A percentile compares a stretch with the other conserved stretches of the same genome.
phyloP scores from a whole-genome alignment of 1,284 basidiomycete genomes.

The Inonotus obliquus region DNA sequence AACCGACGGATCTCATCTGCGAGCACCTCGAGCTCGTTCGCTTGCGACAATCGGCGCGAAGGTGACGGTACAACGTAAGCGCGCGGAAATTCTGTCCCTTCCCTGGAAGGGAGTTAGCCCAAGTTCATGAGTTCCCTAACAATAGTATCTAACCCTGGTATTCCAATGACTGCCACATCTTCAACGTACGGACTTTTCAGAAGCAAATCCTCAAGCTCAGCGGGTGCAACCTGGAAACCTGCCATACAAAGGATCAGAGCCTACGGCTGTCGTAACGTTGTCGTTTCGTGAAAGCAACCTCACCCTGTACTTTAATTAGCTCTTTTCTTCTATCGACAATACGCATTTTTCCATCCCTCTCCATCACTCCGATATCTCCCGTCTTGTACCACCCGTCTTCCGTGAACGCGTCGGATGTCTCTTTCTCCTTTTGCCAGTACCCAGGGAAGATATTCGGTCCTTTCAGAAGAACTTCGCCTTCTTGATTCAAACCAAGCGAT shows the following conservation, averaged over 20 bases:
- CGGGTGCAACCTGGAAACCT: constrained; percentile 62
- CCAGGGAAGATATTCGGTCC: constrained; percentile 51
- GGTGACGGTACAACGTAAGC: constrained; percentile 66
- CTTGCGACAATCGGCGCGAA: constrained; percentile 31
- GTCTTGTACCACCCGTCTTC: constrained; percentile 64
- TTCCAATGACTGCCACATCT: constrained; percentile 71
- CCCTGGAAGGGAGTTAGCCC: not conserved
- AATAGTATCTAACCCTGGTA: constrained; percentile 52
- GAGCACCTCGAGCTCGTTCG: not conserved
- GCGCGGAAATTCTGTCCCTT: constrained; percentile 38
- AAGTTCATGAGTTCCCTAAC: constrained; percentile 31
- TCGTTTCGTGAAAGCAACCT: not conserved
- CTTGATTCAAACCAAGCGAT: constrained; percentile 39
- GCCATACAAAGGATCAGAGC: not conserved
- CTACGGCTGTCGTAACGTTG: not conserved
- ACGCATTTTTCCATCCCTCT: constrained; percentile 58
- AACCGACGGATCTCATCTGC: constrained; percentile 44
- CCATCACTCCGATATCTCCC: constrained; percentile 60
- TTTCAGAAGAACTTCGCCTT: constrained; percentile 57
- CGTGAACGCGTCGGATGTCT: constrained; percentile 59
- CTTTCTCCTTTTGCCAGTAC: constrained; percentile 65
- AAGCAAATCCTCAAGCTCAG: constrained; percentile 74
- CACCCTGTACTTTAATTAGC: constrained; percentile 14
- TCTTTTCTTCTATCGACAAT: constrained; percentile 68
- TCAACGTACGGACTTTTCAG: constrained; percentile 66